Conservation (phyloP, 495 filamentous ascomycete genomes). For the Podospora conica region DNA sequence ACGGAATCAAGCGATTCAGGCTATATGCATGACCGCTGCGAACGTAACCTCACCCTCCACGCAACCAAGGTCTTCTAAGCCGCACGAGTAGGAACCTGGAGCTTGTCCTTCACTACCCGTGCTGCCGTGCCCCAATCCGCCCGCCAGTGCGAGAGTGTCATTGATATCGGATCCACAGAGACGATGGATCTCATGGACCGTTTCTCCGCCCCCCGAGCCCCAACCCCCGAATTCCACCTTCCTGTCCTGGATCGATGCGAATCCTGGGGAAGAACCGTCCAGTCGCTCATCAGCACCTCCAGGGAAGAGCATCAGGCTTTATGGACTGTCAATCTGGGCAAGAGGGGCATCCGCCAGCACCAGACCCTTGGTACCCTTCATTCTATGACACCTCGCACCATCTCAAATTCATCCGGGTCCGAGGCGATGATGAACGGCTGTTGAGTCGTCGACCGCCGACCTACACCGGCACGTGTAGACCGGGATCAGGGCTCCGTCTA, state of each 20-base stretch:
- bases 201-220: not conserved
- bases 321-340: not conserved
- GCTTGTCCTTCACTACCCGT: not conserved
- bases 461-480: not conserved
- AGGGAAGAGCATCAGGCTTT: not conserved
- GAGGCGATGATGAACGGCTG: not conserved
- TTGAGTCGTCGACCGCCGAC: no score
- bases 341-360: not conserved
- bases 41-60: not conserved
- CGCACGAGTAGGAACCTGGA: constrained; percentile 5
- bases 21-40: constrained; percentile 14
- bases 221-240: not conserved
- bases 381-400: not conserved
- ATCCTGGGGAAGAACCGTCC: not conserved
- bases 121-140: not conserved
- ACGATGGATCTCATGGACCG: not conserved
- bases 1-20: constrained; percentile 15
- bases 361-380: not conserved
- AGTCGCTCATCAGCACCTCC: not conserved
- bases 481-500: constrained; percentile 11
- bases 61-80: not conserved
- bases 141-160: not conserved
- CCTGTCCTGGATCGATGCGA: not conserved
- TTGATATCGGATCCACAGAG: not conserved
- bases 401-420: not conserved